These are phyloP conservation scores for Cerioporus squamosus DNA, from an alignment of 1,284 basidiomycete genomes.

Conservation along the genomic window DNA sequence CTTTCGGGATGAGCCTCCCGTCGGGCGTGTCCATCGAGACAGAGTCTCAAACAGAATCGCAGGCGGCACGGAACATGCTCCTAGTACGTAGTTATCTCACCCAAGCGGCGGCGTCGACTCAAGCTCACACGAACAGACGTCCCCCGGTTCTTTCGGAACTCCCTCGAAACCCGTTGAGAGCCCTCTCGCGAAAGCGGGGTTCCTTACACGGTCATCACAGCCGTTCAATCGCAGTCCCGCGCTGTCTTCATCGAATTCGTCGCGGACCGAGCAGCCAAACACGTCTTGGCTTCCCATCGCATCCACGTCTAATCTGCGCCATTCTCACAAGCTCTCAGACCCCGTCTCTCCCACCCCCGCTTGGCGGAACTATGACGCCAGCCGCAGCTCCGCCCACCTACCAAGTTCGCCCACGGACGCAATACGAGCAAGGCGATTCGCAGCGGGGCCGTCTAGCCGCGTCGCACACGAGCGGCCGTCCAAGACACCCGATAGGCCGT, in stretches of 20 bases:
- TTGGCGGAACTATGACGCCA: background rate
- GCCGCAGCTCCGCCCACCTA: background rate
- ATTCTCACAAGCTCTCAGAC: background rate
- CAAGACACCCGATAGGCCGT: constrained; percentile 9
- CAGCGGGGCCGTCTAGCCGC: constrained; percentile 5
- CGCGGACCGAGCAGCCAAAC: background rate
- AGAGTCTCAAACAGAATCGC: constrained; percentile 11
- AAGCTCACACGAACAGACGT: background rate
- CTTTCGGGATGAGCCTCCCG: constrained; percentile 14
- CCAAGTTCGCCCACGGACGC: constrained; percentile 19
- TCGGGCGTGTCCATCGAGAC: constrained; percentile 17
- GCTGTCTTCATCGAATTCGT: too few relatives aligned
- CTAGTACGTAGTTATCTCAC: background rate
- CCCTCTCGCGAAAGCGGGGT: background rate
- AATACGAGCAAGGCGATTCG: constrained; percentile 5
- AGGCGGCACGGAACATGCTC: background rate
- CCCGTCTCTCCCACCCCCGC: background rate
- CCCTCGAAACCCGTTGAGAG: background rate
- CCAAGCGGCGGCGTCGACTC: background rate
- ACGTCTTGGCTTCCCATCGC: background rate
- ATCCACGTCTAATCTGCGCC: background rate
- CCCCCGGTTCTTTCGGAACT: background rate
- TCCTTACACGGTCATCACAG: background rate
- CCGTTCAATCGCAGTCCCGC: background rate
- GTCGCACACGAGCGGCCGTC: constrained; percentile 12